A percentile compares a stretch with the other conserved stretches of the same genome.
These are phyloP conservation scores for Picochlorum sp. DNA, from an alignment of 139 green algal species.

Conservation along the genomic window DNA sequence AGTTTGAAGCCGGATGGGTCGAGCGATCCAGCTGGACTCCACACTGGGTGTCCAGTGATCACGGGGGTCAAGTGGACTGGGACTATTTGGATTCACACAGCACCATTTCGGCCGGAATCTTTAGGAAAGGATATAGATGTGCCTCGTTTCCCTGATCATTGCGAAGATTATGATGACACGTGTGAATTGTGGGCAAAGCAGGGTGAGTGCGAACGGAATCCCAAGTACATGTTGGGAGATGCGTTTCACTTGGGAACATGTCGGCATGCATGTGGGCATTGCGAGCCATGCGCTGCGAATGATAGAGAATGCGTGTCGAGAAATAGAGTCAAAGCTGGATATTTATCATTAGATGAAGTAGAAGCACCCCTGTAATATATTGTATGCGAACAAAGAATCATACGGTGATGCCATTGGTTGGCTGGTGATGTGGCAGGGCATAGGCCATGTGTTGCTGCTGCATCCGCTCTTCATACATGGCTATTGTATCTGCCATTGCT, in stretches of 20 bases:
- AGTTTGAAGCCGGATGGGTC: constrained; percentile 24
- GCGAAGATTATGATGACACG: constrained; percentile 6
- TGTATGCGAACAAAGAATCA: neutral
- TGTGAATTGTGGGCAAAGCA: constrained; percentile 23
- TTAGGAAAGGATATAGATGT: constrained; percentile 7
- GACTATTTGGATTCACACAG: constrained; percentile 65
- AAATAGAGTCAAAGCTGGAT: constrained; percentile 23
- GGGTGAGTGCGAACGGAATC: constrained; percentile 33
- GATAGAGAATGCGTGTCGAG: constrained; percentile 8
- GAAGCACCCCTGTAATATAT: neutral
- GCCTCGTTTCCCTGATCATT: constrained; percentile 19
- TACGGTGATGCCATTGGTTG: neutral
- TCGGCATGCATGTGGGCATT: constrained; percentile 1
- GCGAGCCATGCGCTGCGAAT: neutral
- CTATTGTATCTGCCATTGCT: no score
- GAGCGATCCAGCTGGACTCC: constrained; percentile 22
- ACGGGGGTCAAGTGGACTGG: constrained; percentile 58
- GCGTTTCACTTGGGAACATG: constrained; percentile 13
- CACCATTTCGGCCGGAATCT: constrained; percentile 24
- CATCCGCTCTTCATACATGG: no score
- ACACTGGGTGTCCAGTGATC: constrained; percentile 54
- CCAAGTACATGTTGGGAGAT: constrained; percentile 21
- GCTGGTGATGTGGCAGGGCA: neutral
- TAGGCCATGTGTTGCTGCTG: no score
- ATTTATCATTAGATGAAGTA: constrained; percentile 21